Evolutionary conservation across 2,329 filamentous ascomycete species (phyloP), one percentile per base, ranked within the genome.

Genomic region (Talaromyces sp.): DNA sequence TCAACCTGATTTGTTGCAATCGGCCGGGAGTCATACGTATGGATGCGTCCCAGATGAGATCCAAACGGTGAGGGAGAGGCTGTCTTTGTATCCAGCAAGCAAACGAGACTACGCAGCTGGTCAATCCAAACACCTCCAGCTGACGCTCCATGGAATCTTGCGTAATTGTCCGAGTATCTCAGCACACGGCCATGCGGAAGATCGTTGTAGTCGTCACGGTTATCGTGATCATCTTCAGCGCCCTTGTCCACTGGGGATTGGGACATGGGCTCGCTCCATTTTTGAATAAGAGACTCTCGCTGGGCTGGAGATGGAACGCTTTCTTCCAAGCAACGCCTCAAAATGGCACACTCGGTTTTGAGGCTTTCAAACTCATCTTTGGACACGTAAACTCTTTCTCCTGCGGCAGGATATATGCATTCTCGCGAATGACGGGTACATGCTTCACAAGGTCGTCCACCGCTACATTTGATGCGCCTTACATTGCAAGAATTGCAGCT

Each of bases 401-500:
- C 66, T 4, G 71, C 62, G n/a, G 69, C 67, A 19, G 81, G 81
- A 65, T 83, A 83, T 55, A 77, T 64, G 67, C 81, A 83, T 10
- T 80, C 75, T 60, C 81, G 74, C 32, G 76, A 73, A 31, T 77
- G 70, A 38, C 71, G 72, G 26, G 67, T 65, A 65, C 81, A 83
- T 63, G 81, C 78, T 46, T 68, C 67, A 66, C 81, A 83, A 0
- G 81, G 81, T n/a, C 66, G 69, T 4, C 80, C 75, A 52, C 81
- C 81, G 13, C 80, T 82, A 69, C 81, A 83, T 64, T 81, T 82
- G 68, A 82, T 79, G 60, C 81, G 77, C 51, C 80, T 78, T 52
- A 82, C 67, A 70, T 83, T 83, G 71, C 81, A 83, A 67, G 72
- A 77, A 66, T 83, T 83, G 73, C 81, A 83, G 60, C 81, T 82